Base-by-base conservation (phyloP, 2,329 filamentous ascomycete genomes). In the Alternaria longipes region DNA sequence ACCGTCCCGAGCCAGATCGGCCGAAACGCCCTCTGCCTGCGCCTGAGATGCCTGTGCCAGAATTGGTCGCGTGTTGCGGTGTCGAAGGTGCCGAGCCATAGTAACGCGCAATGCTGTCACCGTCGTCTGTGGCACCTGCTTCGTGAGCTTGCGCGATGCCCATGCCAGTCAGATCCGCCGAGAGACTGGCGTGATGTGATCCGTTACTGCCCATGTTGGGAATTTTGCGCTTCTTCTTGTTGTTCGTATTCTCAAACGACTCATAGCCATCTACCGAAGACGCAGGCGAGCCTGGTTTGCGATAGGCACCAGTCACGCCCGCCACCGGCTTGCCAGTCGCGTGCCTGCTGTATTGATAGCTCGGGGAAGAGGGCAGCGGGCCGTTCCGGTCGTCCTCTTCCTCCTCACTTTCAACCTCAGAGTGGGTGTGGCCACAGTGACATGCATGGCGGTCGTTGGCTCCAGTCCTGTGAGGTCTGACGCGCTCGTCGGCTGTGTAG, bases 221-320 rank as follows among this genome's bases (percentile, higher is more conserved):
- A 38, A 99, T 98, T 81, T 99, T 99, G 69, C 95, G 88, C 80
- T 99, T 98, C 84, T 98, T 99, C 81, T 99, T 99, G 78, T 99
- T 99, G 79, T 97, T 98, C 36, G 93, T 97, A 73, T 98, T 98
- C 79, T 99, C 95, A 72, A 97, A 97, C 7, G 93, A 95, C 78
- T 99, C 95, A 78, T 98, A 98, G 14, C 94, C 93, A 77, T 98
- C 94, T 11, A 87, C 85, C 24, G 90, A 89, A 12, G 92, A 93
- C 44, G 85, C 86, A 50, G 90, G 86, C 22, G 88, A 86, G 44
- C 87, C 80, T 24, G 83, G 78, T 63, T 78, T 78, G 52, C 77
- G 73, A 59, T 79, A 78, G 60, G 67, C 66, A 69, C 73, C 66
- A 69, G 78, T 69, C 36, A 56, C 64, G 51, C 62, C 66, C 32